Base-by-base conservation (phyloP, 768 basidiomycete genomes). In the Porpolomopsis calyptriformis region DNA sequence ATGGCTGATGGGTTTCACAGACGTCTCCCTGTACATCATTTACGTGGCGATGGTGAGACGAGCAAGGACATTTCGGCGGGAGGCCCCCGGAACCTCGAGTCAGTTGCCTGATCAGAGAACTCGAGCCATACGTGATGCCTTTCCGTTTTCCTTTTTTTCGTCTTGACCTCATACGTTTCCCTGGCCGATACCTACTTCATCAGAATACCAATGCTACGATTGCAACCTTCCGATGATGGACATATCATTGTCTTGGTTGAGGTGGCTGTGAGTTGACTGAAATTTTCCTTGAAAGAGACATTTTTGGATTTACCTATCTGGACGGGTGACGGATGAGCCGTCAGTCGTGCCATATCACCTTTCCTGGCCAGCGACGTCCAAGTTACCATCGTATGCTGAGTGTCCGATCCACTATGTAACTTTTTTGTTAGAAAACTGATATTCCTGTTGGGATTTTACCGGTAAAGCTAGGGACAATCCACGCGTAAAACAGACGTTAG, bases 111-210 rank as follows among this genome's bases (percentile, higher is more conserved):
- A n/a, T n/a, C n/a, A n/a, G n/a, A n/a, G n/a, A n/a, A n/a, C 24
- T 35, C n/a, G 11, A 40, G 27, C 47, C 22, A 41, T 56, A 62
- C 58, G 64, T 65, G 61, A 64, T 58, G 60, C 62, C 52, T 57
- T 51, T 52, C 51, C n/a, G n/a, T 57, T 55, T 55, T 42, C 44
- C 57, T 50, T 29, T 50, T 19, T 50, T 56, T 45, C 48, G 52
- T 51, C 56, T 56, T 45, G 52, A 49, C 60, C 65, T 64, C 64
- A 62, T 53, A 50, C 41, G 22, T 48, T 48, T 41, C 49, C 53
- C 53, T 48, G 49, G 40, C 49, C 29, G 50, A 47, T 33, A 51
- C 36, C 33, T 10, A 40, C 37, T n/a, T 45, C 25, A 31, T 38
- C 45, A 50, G 36, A 45, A 36, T 49, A 33, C 45, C 34, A 43